These are phyloP conservation scores for Rachicladosporium sp. DNA, from an alignment of 2,329 filamentous ascomycete species.

Conservation along the genomic window DNA sequence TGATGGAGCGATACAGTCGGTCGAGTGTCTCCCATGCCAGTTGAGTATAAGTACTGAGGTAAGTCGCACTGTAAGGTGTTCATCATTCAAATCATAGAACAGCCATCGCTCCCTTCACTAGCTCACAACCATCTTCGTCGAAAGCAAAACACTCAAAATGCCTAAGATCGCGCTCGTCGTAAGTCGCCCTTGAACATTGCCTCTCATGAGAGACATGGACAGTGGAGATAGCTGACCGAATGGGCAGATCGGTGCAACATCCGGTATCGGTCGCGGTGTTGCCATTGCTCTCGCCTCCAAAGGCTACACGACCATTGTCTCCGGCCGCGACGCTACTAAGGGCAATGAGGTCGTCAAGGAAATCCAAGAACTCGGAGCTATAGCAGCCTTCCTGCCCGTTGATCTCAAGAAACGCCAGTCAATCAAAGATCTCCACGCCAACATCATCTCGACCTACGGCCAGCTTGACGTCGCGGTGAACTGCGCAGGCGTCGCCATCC, in stretches of 20 bases:
- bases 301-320: constrained; percentile 1
- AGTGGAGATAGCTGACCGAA: no score
- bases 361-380: neutral
- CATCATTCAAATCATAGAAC: no score
- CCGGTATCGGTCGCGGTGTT: constrained; percentile 2
- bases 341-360: constrained; percentile 1
- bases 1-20: no score
- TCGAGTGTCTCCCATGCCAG: no score
- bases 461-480: constrained; percentile 32
- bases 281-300: constrained; percentile 3
- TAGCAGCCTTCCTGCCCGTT: constrained; percentile 2
- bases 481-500: constrained; percentile 29
- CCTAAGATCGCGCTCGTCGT: no score
- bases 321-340: constrained; percentile 1
- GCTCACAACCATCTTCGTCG: no score
- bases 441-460: constrained; percentile 21
- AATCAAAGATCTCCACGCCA: constrained; percentile 13
- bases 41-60: no score
- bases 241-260: constrained; percentile 2
- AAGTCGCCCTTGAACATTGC: no score
- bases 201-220: no score
- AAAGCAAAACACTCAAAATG: no score
- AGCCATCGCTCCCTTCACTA: no score
- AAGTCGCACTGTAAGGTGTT: no score
- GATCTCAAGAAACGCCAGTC: constrained; percentile 23